Percentiles rank a stretch among this genome's conserved stretches.
These are phyloP conservation scores for Pseudognaphalium luteoalbum DNA, from an alignment of 129 eudicot species.

Conservation along the genomic window DNA sequence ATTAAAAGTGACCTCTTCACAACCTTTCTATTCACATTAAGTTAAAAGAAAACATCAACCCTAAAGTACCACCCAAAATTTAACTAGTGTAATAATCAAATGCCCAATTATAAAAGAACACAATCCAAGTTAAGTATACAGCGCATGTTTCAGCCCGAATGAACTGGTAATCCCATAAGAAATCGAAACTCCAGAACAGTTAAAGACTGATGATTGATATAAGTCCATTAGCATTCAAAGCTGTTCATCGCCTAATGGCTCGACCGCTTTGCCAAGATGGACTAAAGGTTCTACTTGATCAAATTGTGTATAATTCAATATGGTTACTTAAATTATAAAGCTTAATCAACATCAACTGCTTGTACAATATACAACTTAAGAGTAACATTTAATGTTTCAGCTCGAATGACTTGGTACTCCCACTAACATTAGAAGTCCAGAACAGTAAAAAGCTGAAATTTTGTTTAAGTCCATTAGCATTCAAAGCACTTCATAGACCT, in stretches of 20 bases:
- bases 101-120: too few species aligned
- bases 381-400: slow-evolving; percentile 17
- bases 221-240: slow-evolving; percentile 47
- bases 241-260: slow-evolving; percentile 32
- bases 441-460: slow-evolving; percentile 32
- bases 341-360: not conserved
- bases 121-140: too few species aligned
- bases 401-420: slow-evolving; percentile 36
- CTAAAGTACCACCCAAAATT: too few species aligned
- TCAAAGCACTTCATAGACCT: slow-evolving; percentile 37
- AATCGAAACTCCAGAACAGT: slow-evolving; percentile 30
- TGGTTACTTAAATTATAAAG: not conserved
- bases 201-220: slow-evolving; percentile 26
- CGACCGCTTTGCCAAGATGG: slow-evolving; percentile 39
- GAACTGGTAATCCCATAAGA: slow-evolving; percentile 12
- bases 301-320: not conserved
- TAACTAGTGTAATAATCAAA: too few species aligned
- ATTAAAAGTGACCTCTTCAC: too few species aligned
- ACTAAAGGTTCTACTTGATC: not conserved
- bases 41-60: too few species aligned
- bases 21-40: too few species aligned
- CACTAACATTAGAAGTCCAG: slow-evolving; percentile 9
- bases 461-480: slow-evolving; percentile 42
- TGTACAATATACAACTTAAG: not conserved
- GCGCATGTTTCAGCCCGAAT: not conserved